Percentiles rank a stretch among this genome's conserved stretches.
These are phyloP conservation scores for Bacidia rubella DNA, from an alignment of 495 filamentous ascomycete genomes.

Conservation along the genomic window DNA sequence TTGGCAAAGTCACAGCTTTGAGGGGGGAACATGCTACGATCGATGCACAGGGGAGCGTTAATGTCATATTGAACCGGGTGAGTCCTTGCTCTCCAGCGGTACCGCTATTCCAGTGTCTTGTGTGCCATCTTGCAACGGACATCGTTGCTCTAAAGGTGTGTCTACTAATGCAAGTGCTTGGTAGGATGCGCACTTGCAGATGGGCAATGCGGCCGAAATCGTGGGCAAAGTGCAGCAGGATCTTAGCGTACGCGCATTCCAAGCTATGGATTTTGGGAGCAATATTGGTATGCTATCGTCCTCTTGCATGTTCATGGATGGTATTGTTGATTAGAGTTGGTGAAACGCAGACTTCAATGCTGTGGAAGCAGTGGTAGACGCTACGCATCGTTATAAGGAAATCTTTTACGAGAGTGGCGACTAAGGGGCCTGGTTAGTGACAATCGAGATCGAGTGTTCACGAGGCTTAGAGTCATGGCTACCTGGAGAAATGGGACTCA, in stretches of 20 bases:
- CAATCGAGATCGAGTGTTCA: constrained; percentile 11
- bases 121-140: no score
- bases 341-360: constrained; percentile 54
- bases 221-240: constrained; percentile 84
- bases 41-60: constrained; percentile 60
- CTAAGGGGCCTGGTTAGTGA: constrained; percentile 8
- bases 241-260: constrained; percentile 60
- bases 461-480: neutral
- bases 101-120: no score
- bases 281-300: constrained; percentile 43
- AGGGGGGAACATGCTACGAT: constrained; percentile 71
- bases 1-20: constrained; percentile 71
- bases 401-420: constrained; percentile 54
- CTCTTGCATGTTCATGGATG: neutral
- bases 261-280: constrained; percentile 63
- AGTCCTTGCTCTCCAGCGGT: no score
- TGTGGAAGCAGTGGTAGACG: constrained; percentile 71
- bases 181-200: constrained; percentile 62
- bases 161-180: no score
- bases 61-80: constrained; percentile 58
- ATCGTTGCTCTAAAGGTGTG: no score
- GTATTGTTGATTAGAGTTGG: neutral
- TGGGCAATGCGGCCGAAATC: constrained; percentile 72
- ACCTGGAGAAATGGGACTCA: no score
- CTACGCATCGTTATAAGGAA: constrained; percentile 70